These are phyloP conservation scores for Hydnomerulius pinastri DNA, from an alignment of 768 basidiomycete species.

Conservation along the genomic window DNA sequence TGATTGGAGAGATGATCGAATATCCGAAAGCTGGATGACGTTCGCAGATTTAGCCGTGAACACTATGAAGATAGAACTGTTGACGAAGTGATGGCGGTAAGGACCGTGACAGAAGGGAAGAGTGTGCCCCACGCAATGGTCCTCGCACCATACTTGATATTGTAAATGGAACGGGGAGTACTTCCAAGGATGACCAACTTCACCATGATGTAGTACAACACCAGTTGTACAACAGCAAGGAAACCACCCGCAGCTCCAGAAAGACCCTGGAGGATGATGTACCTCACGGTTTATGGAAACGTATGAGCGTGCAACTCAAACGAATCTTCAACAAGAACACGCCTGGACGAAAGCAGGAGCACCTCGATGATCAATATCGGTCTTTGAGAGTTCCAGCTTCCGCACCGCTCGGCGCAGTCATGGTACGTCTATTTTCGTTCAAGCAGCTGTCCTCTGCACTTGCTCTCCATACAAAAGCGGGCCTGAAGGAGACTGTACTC, in stretches of 20 bases:
- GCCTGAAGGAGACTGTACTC: too few relatives aligned
- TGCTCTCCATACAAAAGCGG: too few relatives aligned
- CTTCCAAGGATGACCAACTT: conserved; percentile 86
- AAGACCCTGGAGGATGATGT: conserved; percentile 79
- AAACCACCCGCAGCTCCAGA: conserved; percentile 80
- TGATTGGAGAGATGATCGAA: conserved; percentile 88
- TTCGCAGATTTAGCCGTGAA: conserved; percentile 2
- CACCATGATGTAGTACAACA: conserved; percentile 90
- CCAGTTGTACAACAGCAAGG: conserved; percentile 71
- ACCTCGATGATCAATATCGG: too few relatives aligned
- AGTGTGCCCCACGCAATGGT: conserved; percentile 75
- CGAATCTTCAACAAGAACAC: too few relatives aligned
- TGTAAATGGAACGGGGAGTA: conserved; percentile 83
- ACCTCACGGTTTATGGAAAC: too few relatives aligned
- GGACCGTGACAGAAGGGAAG: conserved; percentile 70
- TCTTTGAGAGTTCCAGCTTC: too few relatives aligned
- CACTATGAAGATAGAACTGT: not conserved
- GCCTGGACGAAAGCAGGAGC: too few relatives aligned
- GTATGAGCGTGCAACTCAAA: too few relatives aligned
- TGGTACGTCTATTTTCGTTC: too few relatives aligned
- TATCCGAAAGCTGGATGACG: conserved; percentile 63
- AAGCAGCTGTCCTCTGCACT: too few relatives aligned
- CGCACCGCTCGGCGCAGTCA: too few relatives aligned
- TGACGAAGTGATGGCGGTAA: conserved; percentile 77
- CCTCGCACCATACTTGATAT: conserved; percentile 75